Base-by-base conservation (phyloP, 2,329 filamentous ascomycete genomes). In the Hymenoscyphus albidus region DNA sequence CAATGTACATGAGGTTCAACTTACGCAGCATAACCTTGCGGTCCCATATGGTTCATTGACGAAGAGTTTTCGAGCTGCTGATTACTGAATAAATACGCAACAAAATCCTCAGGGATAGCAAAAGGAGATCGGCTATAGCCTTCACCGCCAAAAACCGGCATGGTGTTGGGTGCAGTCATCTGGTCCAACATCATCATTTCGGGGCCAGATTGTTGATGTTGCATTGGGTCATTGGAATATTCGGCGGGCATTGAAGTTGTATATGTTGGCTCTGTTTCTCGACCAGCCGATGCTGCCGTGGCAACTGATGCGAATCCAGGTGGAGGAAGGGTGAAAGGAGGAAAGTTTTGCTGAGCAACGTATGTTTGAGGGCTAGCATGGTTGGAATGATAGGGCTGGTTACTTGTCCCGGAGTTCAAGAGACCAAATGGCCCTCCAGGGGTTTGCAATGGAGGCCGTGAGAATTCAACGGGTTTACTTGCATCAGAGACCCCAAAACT, bases 111-210 rank as follows among this genome's bases (percentile, higher is more conserved):
- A 0, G 91, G 89, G 80, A 96, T 90, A 9, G 90, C 83, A 74
- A 94, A 94, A 0, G 94, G 93, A 2, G 93, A 96, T 64, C 94
- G 91, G 70, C 91, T 93, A 66, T 92, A 88, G 18, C 86, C 89
- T 71, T 96, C 92, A 32, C 85, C 88, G 16, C 92, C 92, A 77
- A 97, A 97, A 32, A 97, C 89, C 0, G 94, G 92, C 71, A 96
- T 91, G 4, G 90, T 87, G 64, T 86, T 88, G 16, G 83, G 81
- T 73, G 83, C 83, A 55, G 83, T 77, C 82, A 88, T 87, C 66
- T 87, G 84, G 69, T 88, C 85, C 18, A 88, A 73, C 62, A 86
- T 77, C 77, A 87, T 82, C 80, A 88, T 81, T 67, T 88, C 85
- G 18, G 72, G 69, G 12, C 72, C 73, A 1, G 74, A 74, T 65